A percentile compares a stretch with the other conserved stretches of the same genome.
Conservation (phyloP, 495 filamentous ascomycete genomes). For the Lindgomyces ingoldianus region DNA sequence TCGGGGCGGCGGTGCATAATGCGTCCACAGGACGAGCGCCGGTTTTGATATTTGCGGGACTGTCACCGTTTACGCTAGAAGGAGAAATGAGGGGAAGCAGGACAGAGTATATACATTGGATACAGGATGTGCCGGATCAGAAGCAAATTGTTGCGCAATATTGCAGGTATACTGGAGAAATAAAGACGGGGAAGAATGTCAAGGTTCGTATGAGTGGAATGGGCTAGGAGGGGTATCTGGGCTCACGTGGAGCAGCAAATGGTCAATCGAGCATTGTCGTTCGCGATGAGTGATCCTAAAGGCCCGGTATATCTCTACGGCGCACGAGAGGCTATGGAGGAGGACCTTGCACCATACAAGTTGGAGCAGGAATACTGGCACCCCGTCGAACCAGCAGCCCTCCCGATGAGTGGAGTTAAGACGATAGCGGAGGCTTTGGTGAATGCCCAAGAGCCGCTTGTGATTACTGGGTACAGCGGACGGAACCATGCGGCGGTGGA, state of each 20-base stretch:
- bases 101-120: constrained; percentile 97
- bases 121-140: constrained; percentile 95
- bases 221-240: too few species aligned
- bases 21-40: constrained; percentile 82
- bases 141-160: constrained; percentile 90
- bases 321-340: constrained; percentile 87
- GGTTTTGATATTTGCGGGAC: constrained; percentile 85
- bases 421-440: constrained; percentile 70
- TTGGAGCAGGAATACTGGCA: constrained; percentile 75
- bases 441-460: constrained; percentile 70
- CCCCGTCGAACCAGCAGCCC: constrained; percentile 70
- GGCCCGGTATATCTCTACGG: constrained; percentile 86
- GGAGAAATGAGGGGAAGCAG: constrained; percentile 85
- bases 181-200: constrained; percentile 89
- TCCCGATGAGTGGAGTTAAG: constrained; percentile 65
- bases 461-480: constrained; percentile 83
- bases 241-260: too few species aligned
- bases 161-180: constrained; percentile 86
- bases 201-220: constrained; percentile 55
- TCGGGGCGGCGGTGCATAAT: constrained; percentile 91
- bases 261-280: constrained; percentile 86
- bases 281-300: constrained; percentile 76
- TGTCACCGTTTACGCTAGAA: constrained; percentile 87
- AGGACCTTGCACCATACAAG: constrained; percentile 80
- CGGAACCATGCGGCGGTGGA: constrained; percentile 68